phyloP scores from a whole-genome alignment of 2,329 filamentous ascomycete species.

The Pseudogymnoascus sp. region DNA sequence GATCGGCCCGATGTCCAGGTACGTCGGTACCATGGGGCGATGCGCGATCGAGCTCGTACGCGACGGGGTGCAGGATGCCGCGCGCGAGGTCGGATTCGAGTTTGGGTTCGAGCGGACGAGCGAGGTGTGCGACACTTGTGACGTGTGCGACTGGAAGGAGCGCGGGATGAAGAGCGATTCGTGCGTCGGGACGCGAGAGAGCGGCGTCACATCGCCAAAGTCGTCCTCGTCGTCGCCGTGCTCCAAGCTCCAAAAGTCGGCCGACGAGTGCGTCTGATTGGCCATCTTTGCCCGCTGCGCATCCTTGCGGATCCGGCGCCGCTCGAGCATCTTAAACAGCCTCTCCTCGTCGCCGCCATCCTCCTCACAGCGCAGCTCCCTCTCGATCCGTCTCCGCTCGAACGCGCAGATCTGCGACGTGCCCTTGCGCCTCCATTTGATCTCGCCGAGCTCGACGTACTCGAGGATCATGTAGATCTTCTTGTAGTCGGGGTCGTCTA shows the following conservation, averaged over 20 bases:
- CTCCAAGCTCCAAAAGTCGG: constrained; percentile 77
- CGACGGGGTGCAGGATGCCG: constrained; percentile 23
- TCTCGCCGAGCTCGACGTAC: constrained; percentile 88
- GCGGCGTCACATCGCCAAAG: constrained; percentile 26
- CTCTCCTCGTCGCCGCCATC: constrained; percentile 49
- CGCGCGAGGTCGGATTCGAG: constrained; percentile 22
- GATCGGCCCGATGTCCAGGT: constrained; percentile 27
- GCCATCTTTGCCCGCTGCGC: constrained; percentile 48
- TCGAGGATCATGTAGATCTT: constrained; percentile 99
- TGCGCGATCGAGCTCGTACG: constrained; percentile 25
- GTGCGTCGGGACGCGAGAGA: constrained; percentile 22
- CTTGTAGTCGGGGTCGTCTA: constrained; percentile 90
- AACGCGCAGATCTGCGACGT: constrained; percentile 72
- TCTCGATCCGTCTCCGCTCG: constrained; percentile 73
- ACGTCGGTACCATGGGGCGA: constrained; percentile 22
- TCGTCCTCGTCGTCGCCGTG: constrained; percentile 49
- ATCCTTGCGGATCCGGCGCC: constrained; percentile 49
- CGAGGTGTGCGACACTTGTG: constrained; percentile 15
- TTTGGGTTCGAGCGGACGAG: constrained; percentile 22
- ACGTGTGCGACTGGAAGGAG: constrained; percentile 13
- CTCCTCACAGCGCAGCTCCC: constrained; percentile 54
- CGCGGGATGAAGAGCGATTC: constrained; percentile 16
- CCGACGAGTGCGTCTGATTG: constrained; percentile 33
- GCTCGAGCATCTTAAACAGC: constrained; percentile 50
- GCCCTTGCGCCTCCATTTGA: constrained; percentile 87